Percentiles rank a stretch among this genome's conserved stretches.
Conservation (phyloP, 805 yeast species). For the Ogataea nonfermentans region DNA sequence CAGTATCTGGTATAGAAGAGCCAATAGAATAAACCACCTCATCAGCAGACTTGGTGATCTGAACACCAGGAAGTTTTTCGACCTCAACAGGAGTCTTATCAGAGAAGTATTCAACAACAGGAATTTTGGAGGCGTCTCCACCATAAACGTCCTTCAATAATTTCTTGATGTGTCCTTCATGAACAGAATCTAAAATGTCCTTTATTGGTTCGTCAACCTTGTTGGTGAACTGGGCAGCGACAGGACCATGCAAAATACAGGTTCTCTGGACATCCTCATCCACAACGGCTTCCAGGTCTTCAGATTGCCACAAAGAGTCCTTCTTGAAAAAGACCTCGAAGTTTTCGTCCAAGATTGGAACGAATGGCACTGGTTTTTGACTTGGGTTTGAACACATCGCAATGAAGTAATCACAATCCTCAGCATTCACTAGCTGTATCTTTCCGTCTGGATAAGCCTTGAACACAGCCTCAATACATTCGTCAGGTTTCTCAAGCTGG, state of each 20-base stretch:
- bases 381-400: constrained; percentile 74
- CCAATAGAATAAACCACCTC: constrained; percentile 41
- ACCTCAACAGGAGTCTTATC: constrained; percentile 51
- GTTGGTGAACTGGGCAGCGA: constrained; percentile 89
- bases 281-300: constrained; percentile 92
- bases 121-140: constrained; percentile 70
- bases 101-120: constrained; percentile 87
- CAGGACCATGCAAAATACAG: constrained; percentile 99
- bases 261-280: constrained; percentile 97
- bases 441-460: constrained; percentile 69
- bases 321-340: constrained; percentile 96
- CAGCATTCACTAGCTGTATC: constrained; percentile 85
- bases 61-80: constrained; percentile 38
- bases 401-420: constrained; percentile 92
- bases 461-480: constrained; percentile 58
- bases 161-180: constrained; percentile 80
- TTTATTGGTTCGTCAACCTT: constrained; percentile 90
- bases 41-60: constrained; percentile 30
- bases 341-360: constrained; percentile 91
- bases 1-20: constrained; percentile 32
- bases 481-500: constrained; percentile 67
- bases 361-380: constrained; percentile 98
- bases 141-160: constrained; percentile 67
- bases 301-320: constrained; percentile 99
- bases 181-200: constrained; percentile 83